A percentile compares a stretch with the other conserved stretches of the same genome.
Evolutionary conservation across 2,329 filamentous ascomycete species (phyloP).

Genomic region (Neonectria magnoliae): DNA sequence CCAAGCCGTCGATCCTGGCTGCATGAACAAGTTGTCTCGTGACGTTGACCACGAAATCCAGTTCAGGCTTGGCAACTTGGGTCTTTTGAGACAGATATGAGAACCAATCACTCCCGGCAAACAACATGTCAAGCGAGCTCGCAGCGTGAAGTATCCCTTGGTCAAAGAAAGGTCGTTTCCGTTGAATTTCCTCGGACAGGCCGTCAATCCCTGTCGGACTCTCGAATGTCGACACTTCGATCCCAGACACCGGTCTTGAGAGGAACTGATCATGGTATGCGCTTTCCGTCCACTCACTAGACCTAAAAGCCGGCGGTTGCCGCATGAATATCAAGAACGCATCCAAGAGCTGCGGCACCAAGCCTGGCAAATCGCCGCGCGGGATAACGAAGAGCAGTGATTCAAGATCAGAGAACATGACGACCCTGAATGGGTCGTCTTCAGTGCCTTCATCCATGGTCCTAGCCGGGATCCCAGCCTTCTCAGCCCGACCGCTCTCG

Average conservation of each 20-base stretch:
- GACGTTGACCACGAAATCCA: constrained; percentile 61
- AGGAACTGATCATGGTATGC: constrained; percentile 48
- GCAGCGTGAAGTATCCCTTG: constrained; percentile 44
- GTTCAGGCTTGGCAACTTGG: constrained; percentile 41
- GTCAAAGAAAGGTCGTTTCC: constrained; percentile 44
- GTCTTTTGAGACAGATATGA: constrained; percentile 47
- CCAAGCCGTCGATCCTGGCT: constrained; percentile 53
- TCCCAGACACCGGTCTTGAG: constrained; percentile 4
- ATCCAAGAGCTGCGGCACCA: constrained; percentile 66
- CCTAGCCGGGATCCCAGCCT: constrained; percentile 72
- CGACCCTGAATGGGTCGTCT: constrained; percentile 84
- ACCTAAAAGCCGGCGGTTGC: constrained; percentile 62
- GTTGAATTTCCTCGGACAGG: constrained; percentile 33
- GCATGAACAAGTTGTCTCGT: constrained; percentile 68
- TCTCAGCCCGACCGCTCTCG: constrained; percentile 62
- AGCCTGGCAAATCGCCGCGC: constrained; percentile 40
- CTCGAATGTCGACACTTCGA: constrained; percentile 8
- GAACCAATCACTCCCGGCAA: constrained; percentile 59
- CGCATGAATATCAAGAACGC: constrained; percentile 76
- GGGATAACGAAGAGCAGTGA: constrained; percentile 68
- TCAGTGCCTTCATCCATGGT: constrained; percentile 79
- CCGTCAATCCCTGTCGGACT: constrained; percentile 19
- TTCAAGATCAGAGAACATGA: constrained; percentile 81
- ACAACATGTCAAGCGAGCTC: constrained; percentile 63
- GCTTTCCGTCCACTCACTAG: constrained; percentile 42